Evolutionary conservation across 352 stramenopile species (phyloP), one percentile per base, ranked within the genome.

Genomic region (Pythium grandisporangium): DNA sequence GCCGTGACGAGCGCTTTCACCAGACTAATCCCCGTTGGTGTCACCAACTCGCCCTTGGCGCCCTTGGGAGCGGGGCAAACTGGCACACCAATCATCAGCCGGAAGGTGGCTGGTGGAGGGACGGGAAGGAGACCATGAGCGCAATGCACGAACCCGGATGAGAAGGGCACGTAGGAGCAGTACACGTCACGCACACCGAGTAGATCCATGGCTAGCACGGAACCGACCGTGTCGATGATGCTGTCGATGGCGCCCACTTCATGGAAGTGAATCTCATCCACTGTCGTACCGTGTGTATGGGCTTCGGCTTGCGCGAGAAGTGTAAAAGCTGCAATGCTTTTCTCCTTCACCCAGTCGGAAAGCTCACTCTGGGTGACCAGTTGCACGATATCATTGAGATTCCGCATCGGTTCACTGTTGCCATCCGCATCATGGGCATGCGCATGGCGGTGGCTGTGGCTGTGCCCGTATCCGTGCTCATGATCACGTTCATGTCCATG

Each of bases 201-300:
- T 47, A 96, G 42, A 58, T 98, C 76, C 20, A 99, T 60, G 1
- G 92, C 94, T 8, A 98, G 53, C 24, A 98, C 71, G 1, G 85
- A 95, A 1, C 95, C 95, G 33, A 98, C 87, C 6, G 93, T 98
- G 64, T 99, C 95, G 20, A 98, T 71, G 60, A 98, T 98, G 48
- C 84, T 97, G 71, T 98, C 95, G 51, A 98, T 94, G 14, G 93
- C 90, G 19, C 95, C 95, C 5, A 99, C 95, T 64, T 99, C 95
- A 60, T 99, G 95, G 63, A 99, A 99, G 58, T 98, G 94, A 37
- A 99, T 94, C 49, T 76, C 54, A 10, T 98, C 87, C 21, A 96
- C 50, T 4, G 70, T 69, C 21, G 92, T 91, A 26, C 95, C 93
- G 60, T 99, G 95, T 24, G 92, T 97, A 22, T 87, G 65, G 19